Conservation (phyloP, 768 basidiomycete species). For the Pulveroboletus ravenelii region DNA sequence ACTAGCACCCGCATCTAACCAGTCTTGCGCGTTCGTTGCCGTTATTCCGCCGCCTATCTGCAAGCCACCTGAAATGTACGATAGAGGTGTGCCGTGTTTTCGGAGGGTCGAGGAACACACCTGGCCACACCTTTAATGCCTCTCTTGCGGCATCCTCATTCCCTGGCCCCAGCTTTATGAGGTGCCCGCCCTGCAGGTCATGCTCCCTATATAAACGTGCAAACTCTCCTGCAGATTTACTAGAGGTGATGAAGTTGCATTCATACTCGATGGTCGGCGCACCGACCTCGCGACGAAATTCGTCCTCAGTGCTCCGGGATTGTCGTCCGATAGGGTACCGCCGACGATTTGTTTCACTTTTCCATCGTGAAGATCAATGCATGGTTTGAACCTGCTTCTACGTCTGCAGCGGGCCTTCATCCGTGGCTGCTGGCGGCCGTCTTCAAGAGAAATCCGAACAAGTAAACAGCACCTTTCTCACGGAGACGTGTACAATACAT, state of each 20-base stretch:
- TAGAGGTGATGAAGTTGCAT: constrained; percentile 29
- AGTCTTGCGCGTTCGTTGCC: constrained; percentile 70
- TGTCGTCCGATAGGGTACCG: constrained; percentile 74
- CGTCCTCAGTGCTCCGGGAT: constrained; percentile 61
- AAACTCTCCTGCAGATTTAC: constrained; percentile 75
- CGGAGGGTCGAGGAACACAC: constrained; percentile 31
- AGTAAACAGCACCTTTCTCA: neutral
- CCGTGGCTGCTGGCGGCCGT: neutral
- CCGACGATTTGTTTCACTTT: constrained; percentile 98
- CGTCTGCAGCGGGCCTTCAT: constrained; percentile 22
- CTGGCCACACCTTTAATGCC: constrained; percentile 81
- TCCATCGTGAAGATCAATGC: constrained; percentile 95
- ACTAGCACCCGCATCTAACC: constrained; percentile 86
- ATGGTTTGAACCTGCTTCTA: constrained; percentile 72
- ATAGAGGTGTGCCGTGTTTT: constrained; percentile 1
- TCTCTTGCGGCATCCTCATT: constrained; percentile 88
- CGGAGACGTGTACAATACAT: constrained; percentile 2
- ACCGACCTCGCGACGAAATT: constrained; percentile 86
- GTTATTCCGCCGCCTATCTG: constrained; percentile 95
- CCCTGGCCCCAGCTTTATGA: constrained; percentile 90
- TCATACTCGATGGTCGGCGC: neutral
- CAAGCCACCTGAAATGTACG: constrained; percentile 50
- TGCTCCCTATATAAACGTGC: constrained; percentile 71
- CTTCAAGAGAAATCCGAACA: neutral
- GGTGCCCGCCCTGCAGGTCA: constrained; percentile 79